Percentiles rank a stretch among this genome's conserved stretches.
Conservation (phyloP, 805 yeast species). For the Candida xiaguanensis region DNA sequence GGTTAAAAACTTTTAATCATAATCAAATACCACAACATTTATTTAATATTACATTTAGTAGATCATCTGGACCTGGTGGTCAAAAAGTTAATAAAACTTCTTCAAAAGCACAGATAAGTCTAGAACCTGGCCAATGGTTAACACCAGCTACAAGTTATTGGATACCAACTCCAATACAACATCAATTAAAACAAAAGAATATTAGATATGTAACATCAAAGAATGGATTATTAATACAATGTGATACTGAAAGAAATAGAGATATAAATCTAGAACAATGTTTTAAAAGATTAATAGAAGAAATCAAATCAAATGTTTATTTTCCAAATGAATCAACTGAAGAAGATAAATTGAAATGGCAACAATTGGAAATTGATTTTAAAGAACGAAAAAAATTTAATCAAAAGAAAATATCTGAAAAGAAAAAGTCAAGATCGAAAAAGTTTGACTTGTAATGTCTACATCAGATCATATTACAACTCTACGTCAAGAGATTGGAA, state of each 20-base stretch:
- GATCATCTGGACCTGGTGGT: slow-evolving; percentile 86
- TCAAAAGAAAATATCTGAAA: slow-evolving; percentile 37
- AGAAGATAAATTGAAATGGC: slow-evolving; percentile 52
- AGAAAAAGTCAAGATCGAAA: slow-evolving; percentile 33
- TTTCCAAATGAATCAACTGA: slow-evolving; percentile 47
- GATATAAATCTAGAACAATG: slow-evolving; percentile 57
- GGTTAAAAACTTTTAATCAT: slow-evolving; percentile 36
- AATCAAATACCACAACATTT: slow-evolving; percentile 39
- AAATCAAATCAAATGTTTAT: slow-evolving; percentile 44
- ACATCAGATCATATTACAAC: not conserved
- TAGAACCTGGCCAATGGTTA: slow-evolving; percentile 43
- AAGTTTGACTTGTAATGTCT: slow-evolving; percentile 28
- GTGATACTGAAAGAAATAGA: slow-evolving; percentile 58
- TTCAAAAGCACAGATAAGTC: slow-evolving; percentile 61
- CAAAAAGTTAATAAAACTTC: slow-evolving; percentile 77
- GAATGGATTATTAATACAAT: slow-evolving; percentile 56
- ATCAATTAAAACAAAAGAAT: slow-evolving; percentile 34
- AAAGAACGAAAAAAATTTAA: slow-evolving; percentile 30
- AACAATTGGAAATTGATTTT: slow-evolving; percentile 24
- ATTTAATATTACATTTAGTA: slow-evolving; percentile 45
- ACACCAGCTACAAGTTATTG: slow-evolving; percentile 41
- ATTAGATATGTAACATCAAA: slow-evolving; percentile 53
- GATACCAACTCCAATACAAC: slow-evolving; percentile 54
- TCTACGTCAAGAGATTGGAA: not conserved
- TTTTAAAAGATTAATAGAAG: slow-evolving; percentile 52